Percentiles rank a stretch among this genome's conserved stretches.
Conservation (phyloP, 176 grass and related monocot genomes). For the Eremochloa ophiuroides region DNA sequence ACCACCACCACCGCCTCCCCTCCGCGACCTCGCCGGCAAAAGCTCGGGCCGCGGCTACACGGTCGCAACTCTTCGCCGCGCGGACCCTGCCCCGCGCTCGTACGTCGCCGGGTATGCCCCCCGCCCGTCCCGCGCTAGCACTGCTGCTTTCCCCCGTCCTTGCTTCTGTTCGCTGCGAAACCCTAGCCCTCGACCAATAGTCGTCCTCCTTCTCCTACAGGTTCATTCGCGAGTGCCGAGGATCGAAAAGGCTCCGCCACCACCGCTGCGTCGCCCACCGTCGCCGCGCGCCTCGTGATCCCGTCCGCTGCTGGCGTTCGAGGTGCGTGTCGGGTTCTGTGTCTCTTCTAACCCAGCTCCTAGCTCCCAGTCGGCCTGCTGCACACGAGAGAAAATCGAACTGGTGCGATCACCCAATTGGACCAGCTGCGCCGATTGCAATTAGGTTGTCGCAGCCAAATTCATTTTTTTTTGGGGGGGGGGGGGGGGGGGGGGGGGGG, state of each 20-base stretch:
- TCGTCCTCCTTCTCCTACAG: background rate
- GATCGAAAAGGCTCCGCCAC: background rate
- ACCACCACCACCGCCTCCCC: background rate
- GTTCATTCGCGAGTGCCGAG: background rate
- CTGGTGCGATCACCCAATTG: background rate
- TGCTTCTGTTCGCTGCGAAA: background rate
- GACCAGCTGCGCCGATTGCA: background rate
- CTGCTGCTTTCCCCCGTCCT: background rate
- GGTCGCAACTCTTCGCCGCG: too few relatives aligned
- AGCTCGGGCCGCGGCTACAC: too few relatives aligned
- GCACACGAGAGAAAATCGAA: background rate
- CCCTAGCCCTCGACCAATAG: constrained; percentile 7
- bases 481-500: too few relatives aligned
- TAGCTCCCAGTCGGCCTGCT: background rate
- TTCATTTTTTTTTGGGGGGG: too few relatives aligned
- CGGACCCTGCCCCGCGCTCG: background rate
- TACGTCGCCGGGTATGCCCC: background rate
- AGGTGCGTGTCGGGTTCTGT: background rate
- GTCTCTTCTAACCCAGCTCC: background rate
- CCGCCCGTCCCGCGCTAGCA: background rate
- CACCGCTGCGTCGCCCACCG: background rate
- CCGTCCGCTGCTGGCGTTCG: background rate
- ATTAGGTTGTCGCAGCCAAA: background rate
- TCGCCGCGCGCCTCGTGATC: background rate
- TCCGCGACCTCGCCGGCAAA: background rate